Evolutionary conservation across 2,329 filamentous ascomycete species (phyloP).

Genomic region (Fusarium sp.): DNA sequence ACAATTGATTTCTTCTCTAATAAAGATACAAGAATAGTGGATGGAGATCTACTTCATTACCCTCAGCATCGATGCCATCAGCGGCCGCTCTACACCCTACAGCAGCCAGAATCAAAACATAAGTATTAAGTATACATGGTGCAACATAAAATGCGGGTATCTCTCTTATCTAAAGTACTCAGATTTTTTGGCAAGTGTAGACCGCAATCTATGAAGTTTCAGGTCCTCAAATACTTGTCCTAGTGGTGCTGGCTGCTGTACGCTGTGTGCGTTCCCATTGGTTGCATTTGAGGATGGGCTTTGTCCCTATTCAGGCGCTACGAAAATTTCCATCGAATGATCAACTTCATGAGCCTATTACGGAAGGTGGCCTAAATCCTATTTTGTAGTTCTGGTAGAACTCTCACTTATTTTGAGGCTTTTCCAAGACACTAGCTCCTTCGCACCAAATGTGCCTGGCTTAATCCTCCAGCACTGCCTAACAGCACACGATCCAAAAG

Average conservation of each 20-base stretch:
- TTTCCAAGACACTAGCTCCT: no score
- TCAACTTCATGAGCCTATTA: neutral
- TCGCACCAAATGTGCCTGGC: no score
- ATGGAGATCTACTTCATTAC: neutral
- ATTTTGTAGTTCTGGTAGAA: neutral
- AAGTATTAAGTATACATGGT: neutral
- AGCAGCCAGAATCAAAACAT: neutral
- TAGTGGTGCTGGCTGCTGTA: neutral
- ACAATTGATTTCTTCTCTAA: neutral
- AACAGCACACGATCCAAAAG: neutral
- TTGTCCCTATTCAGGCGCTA: neutral
- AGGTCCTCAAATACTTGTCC: neutral
- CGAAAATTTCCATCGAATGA: neutral
- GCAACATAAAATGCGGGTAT: neutral
- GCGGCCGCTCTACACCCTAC: accelerated
- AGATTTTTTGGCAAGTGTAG: neutral
- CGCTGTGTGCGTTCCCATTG: neutral
- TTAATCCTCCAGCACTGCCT: neutral
- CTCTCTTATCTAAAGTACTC: no score
- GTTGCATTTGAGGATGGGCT: neutral
- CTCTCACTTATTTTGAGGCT: no score
- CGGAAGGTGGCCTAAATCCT: neutral
- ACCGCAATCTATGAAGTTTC: neutral
- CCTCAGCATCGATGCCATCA: neutral
- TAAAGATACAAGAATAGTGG: neutral